Conservation (phyloP, 495 filamentous ascomycete genomes). For the Recurvomyces mirabilis region DNA sequence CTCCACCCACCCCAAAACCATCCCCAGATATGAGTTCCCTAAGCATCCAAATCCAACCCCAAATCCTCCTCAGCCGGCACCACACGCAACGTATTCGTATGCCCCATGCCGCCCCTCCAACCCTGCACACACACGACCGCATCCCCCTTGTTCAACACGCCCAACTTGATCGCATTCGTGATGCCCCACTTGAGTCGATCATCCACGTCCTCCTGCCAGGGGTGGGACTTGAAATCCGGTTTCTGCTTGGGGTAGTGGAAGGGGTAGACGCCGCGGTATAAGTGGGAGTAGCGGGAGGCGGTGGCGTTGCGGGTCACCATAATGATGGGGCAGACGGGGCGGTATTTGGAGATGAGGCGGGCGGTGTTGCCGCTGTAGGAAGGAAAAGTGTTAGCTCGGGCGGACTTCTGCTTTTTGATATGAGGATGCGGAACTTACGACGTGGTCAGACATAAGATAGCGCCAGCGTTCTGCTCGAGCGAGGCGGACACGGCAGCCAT, state of each 20-base stretch:
- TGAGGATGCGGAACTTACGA: conserved; percentile 51
- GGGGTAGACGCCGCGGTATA: conserved; percentile 96
- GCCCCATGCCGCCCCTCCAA: conserved; percentile 93
- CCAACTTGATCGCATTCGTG: conserved; percentile 67
- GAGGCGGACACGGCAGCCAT: conserved; percentile 92
- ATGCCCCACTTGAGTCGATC: conserved; percentile 93
- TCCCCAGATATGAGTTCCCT: too few relatives aligned
- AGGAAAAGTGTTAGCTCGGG: neutral
- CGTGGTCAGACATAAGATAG: conserved; percentile 88
- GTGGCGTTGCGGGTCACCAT: conserved; percentile 86
- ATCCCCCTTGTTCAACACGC: conserved; percentile 70
- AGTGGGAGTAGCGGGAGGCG: conserved; percentile 78
- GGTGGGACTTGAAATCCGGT: conserved; percentile 76
- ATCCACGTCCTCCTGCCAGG: conserved; percentile 99
- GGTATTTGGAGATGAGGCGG: conserved; percentile 92
- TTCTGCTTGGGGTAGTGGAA: conserved; percentile 88
- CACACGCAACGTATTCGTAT: conserved; percentile 73
- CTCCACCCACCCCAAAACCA: too few relatives aligned
- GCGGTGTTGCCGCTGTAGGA: conserved; percentile 65
- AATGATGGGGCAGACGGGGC: conserved; percentile 95
- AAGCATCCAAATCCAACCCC: conserved; percentile 29
- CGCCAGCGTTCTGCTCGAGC: conserved; percentile 89
- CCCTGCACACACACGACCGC: conserved; percentile 91
- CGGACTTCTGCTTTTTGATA: too few relatives aligned
- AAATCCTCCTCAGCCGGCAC: conserved; percentile 33